Percentiles rank a stretch among this genome's conserved stretches.
phyloP scores from a whole-genome alignment of 2,329 filamentous ascomycete genomes.

The Hypocreales sp. region DNA sequence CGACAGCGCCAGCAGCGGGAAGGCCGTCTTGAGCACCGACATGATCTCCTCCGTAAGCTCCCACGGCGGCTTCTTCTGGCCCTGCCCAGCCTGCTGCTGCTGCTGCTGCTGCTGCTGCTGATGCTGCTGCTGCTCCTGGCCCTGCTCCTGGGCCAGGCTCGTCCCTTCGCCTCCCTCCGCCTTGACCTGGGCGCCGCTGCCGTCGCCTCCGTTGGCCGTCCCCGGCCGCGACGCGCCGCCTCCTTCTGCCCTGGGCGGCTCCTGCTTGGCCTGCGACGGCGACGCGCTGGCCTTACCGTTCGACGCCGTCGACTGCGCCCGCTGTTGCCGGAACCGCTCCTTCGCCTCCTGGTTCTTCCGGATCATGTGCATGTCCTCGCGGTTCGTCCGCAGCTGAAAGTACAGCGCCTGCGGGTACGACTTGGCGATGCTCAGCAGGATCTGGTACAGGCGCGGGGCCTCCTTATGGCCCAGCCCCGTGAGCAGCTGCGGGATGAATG shows the following conservation, averaged over 20 bases:
- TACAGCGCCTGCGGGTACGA: constrained; percentile 91
- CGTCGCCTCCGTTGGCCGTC: constrained; percentile 32
- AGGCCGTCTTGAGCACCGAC: constrained; percentile 89
- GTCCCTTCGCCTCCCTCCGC: constrained; percentile 9
- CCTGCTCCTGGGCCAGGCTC: too few relatives aligned
- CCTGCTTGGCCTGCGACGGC: constrained; percentile 37
- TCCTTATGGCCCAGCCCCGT: constrained; percentile 86
- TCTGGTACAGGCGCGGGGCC: constrained; percentile 68
- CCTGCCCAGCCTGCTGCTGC: constrained; percentile 11
- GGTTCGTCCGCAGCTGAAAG: constrained; percentile 83
- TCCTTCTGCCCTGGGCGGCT: constrained; percentile 23
- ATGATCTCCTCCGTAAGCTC: constrained; percentile 94
- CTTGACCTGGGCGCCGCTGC: constrained; percentile 19
- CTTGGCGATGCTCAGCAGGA: constrained; percentile 88
- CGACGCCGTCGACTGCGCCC: constrained; percentile 27
- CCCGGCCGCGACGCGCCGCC: constrained; percentile 30
- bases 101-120: not conserved
- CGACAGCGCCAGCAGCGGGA: constrained; percentile 84
- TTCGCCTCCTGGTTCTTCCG: constrained; percentile 77
- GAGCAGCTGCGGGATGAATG: constrained; percentile 91
- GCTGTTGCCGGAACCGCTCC: constrained; percentile 41
- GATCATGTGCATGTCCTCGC: constrained; percentile 85
- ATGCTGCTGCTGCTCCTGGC: not conserved
- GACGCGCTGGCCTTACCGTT: constrained; percentile 29
- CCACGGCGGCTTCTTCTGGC: constrained; percentile 70